Conservation (phyloP, 2,329 filamentous ascomycete genomes). For the Cadophora sp. region DNA sequence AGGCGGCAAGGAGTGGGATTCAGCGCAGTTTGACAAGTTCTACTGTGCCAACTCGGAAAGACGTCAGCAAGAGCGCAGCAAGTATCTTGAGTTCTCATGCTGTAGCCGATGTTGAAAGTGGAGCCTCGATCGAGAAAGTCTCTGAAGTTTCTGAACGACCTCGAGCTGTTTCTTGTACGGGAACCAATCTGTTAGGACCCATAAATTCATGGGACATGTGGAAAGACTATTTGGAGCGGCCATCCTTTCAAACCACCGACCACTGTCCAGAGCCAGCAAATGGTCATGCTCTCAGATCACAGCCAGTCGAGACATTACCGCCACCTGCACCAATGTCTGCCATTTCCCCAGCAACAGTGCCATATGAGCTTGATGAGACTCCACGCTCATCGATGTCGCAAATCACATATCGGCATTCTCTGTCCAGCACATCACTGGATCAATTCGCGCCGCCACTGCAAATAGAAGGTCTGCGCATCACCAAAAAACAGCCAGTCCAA, state of each 20-base stretch:
- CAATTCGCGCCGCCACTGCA: neutral
- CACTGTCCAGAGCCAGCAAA: neutral
- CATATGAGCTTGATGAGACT: neutral
- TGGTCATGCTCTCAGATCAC: neutral
- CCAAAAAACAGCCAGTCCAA: neutral
- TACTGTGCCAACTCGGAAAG: neutral
- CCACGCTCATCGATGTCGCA: neutral
- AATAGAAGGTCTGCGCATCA: neutral
- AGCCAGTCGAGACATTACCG: neutral
- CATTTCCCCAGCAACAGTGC: neutral
- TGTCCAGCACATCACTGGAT: neutral
- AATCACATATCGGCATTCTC: neutral
- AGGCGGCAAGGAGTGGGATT: neutral
- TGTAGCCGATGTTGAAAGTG: neutral
- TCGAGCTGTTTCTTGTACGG: conserved; percentile 3
- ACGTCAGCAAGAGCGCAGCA: neutral
- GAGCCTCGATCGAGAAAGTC: neutral
- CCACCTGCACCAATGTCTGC: too few species aligned
- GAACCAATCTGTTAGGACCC: conserved; percentile 5
- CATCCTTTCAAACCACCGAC: neutral
- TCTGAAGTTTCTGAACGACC: neutral
- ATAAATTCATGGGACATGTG: conserved; percentile 8
- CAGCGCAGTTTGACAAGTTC: neutral
- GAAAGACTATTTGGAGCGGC: conserved; percentile 1
- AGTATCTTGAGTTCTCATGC: neutral